phyloP scores from a whole-genome alignment of 768 basidiomycete species.

The Trametes gibbosa region DNA sequence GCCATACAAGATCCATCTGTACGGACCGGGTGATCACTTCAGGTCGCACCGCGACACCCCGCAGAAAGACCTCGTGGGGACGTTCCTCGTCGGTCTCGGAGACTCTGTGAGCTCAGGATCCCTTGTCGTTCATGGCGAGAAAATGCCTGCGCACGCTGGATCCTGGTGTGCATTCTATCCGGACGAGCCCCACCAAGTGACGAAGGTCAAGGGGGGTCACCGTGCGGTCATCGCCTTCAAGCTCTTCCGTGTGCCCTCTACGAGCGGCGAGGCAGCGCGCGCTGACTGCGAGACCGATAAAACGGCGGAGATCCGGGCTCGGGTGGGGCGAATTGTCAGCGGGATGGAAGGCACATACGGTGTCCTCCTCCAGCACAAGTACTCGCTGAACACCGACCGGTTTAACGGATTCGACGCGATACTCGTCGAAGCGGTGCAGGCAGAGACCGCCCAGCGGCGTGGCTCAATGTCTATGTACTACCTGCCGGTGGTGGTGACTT shows the following conservation, averaged over 20 bases:
- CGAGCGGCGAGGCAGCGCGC: no score
- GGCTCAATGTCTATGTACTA: no score
- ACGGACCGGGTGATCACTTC: slow-evolving; percentile 30
- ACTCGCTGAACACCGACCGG: slow-evolving; percentile 26
- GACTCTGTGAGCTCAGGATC: slow-evolving; percentile 15
- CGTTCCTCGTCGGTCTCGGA: slow-evolving; percentile 34
- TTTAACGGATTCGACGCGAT: slow-evolving; percentile 27
- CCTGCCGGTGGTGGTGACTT: slow-evolving; percentile 21
- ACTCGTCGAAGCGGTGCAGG: slow-evolving; percentile 8
- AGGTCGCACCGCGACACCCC: slow-evolving; percentile 31
- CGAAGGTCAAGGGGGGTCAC: slow-evolving; percentile 11
- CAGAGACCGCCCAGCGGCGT: slow-evolving; percentile 10
- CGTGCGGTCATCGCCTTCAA: slow-evolving; percentile 34
- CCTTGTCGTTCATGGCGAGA: background rate
- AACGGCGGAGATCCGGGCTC: background rate
- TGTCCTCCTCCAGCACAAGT: slow-evolving; percentile 28
- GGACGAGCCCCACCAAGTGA: slow-evolving; percentile 29
- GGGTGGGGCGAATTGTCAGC: background rate
- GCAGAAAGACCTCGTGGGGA: slow-evolving; percentile 29
- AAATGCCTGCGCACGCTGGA: slow-evolving; percentile 1
- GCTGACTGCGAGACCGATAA: background rate
- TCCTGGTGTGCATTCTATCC: slow-evolving; percentile 34
- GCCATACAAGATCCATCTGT: slow-evolving; percentile 34
- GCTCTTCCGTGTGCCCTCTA: slow-evolving; percentile 22
- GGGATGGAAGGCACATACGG: slow-evolving; percentile 24